Conservation (phyloP, 2,329 filamentous ascomycete genomes). For the Fusarium protoensiforme region DNA sequence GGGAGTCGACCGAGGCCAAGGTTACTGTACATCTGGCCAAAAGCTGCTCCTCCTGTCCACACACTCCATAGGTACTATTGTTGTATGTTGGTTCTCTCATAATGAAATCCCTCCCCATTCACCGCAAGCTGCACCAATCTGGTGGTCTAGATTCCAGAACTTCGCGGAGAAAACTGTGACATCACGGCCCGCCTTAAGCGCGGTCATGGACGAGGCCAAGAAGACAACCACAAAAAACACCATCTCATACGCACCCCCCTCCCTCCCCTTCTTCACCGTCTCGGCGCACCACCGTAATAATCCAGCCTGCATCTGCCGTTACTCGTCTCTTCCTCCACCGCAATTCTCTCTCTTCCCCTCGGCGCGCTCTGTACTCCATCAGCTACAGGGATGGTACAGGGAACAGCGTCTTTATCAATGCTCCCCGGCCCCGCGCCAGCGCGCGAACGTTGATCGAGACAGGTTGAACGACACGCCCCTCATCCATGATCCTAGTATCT, state of each 20-base stretch:
- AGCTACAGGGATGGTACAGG: constrained; percentile 32
- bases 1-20: constrained; percentile 33
- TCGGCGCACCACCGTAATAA: constrained; percentile 11
- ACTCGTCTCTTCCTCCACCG: constrained; percentile 14
- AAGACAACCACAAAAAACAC: neutral
- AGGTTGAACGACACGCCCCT: constrained; percentile 19
- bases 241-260: neutral
- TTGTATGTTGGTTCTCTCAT: neutral
- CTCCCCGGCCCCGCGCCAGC: constrained; percentile 20
- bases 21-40: constrained; percentile 24
- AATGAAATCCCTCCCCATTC: neutral
- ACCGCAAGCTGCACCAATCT: constrained; percentile 8
- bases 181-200: constrained; percentile 15
- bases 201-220: neutral
- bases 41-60: neutral
- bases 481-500: constrained; percentile 22
- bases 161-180: constrained; percentile 18
- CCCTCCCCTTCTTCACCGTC: constrained; percentile 1
- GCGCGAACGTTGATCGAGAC: constrained; percentile 30
- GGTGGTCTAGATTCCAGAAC: constrained; percentile 25
- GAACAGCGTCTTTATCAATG: constrained; percentile 32
- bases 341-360: constrained; percentile 11
- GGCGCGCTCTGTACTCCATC: constrained; percentile 14
- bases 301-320: constrained; percentile 7
- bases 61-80: constrained; percentile 6